Evolutionary conservation across 768 basidiomycete genomes (phyloP).

Genomic region (Amanita jacksonii): DNA sequence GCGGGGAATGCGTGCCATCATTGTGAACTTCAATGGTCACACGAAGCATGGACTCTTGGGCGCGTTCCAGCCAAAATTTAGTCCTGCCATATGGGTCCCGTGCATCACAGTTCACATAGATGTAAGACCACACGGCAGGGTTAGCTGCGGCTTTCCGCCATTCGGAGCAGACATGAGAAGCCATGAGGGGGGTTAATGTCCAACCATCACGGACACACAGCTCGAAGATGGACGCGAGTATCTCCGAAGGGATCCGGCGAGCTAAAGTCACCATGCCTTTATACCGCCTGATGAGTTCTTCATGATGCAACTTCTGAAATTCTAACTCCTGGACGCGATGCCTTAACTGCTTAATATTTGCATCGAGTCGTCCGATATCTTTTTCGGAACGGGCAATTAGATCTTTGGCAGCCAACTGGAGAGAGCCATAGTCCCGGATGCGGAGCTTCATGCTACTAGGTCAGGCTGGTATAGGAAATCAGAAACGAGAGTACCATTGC

Average conservation of each 20-base stretch:
- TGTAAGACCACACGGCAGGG: constrained; percentile 49
- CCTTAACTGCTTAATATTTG: constrained; percentile 32
- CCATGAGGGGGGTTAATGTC: constrained; percentile 43
- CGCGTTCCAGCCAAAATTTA: constrained; percentile 41
- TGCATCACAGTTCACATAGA: constrained; percentile 41
- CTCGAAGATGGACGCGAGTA: constrained; percentile 46
- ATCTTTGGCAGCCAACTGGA: constrained; percentile 9
- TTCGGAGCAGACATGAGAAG: constrained; percentile 48
- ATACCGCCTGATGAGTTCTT: constrained; percentile 31
- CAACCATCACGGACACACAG: constrained; percentile 39
- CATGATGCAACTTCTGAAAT: constrained; percentile 31
- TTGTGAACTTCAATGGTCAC: constrained; percentile 32
- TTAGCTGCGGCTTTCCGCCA: constrained; percentile 46
- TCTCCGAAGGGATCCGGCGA: constrained; percentile 43
- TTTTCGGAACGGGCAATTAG: constrained; percentile 28
- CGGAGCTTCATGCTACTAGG: background rate
- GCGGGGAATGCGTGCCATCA: constrained; percentile 21
- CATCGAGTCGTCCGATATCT: constrained; percentile 31
- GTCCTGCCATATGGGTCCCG: constrained; percentile 32
- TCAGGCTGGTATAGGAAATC: background rate
- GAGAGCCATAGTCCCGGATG: background rate
- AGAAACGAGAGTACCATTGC: background rate
- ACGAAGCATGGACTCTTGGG: constrained; percentile 31
- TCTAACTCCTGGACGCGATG: constrained; percentile 31
- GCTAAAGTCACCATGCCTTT: constrained; percentile 45